A percentile compares a stretch with the other conserved stretches of the same genome.
phyloP scores from a whole-genome alignment of 805 yeast genomes.

The Metschnikowia bowlesiae region DNA sequence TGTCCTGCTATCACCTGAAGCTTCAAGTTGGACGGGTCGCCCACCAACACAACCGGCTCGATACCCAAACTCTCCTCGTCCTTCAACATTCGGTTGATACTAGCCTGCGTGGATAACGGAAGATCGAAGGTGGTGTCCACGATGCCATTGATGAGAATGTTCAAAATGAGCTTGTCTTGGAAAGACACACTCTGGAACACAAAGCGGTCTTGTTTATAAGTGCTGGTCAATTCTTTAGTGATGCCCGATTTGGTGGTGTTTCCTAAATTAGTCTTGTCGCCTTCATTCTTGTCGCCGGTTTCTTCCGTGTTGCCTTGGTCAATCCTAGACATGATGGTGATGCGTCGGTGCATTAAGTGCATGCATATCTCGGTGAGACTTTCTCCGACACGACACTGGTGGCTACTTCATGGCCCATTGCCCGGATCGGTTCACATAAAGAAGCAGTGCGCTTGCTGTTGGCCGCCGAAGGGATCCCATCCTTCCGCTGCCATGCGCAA shows the following conservation, averaged over 20 bases:
- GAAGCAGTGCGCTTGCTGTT: too few relatives aligned
- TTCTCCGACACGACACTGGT: too few relatives aligned
- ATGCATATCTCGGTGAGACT: not conserved
- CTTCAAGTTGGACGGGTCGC: slow-evolving; percentile 45
- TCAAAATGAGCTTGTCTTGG: slow-evolving; percentile 35
- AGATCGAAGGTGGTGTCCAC: slow-evolving; percentile 49
- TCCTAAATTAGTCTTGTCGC: too few relatives aligned
- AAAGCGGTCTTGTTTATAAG: slow-evolving; percentile 5
- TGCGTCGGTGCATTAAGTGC: not conserved
- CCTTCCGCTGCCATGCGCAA: too few relatives aligned
- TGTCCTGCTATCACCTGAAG: slow-evolving; percentile 47
- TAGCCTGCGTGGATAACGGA: slow-evolving; percentile 19
- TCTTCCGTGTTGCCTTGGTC: not conserved
- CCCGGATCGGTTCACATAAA: too few relatives aligned
- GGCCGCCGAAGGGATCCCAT: too few relatives aligned
- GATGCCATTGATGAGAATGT: slow-evolving; percentile 41
- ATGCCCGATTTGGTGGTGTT: not conserved
- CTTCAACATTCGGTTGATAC: slow-evolving; percentile 13
- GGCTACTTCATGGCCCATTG: too few relatives aligned
- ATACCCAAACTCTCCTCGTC: slow-evolving; percentile 26
- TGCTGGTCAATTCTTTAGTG: slow-evolving; percentile 3
- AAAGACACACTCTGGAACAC: slow-evolving; percentile 29
- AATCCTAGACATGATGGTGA: not conserved
- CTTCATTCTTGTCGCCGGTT: too few relatives aligned
- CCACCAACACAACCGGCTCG: slow-evolving; percentile 45